Conservation (phyloP, 2,329 filamentous ascomycete genomes). For the Coniella lustricola region DNA sequence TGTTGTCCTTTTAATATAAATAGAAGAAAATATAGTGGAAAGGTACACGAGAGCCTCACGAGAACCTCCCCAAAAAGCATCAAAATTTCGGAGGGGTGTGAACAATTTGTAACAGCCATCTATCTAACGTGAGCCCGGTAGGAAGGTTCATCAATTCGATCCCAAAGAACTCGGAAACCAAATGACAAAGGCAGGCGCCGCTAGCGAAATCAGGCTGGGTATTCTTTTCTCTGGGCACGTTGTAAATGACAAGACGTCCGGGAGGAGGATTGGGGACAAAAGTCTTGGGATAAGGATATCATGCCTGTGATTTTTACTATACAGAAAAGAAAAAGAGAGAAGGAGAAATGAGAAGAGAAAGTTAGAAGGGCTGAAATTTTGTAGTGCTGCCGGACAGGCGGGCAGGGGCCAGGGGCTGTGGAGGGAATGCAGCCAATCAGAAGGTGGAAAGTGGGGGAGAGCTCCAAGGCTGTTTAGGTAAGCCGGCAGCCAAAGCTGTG, state of each 20-base stretch:
- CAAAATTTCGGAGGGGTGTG: too few relatives aligned
- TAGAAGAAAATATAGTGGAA: too few relatives aligned
- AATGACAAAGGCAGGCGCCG: conserved; percentile 64
- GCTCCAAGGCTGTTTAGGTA: not conserved
- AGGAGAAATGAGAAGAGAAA: conserved; percentile 29
- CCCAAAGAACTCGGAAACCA: conserved; percentile 8
- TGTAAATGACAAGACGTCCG: conserved; percentile 85
- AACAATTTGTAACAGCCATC: conserved; percentile 72
- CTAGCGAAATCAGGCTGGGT: conserved; percentile 93
- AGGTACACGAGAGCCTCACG: too few relatives aligned
- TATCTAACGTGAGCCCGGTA: conserved; percentile 93
- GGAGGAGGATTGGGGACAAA: conserved; percentile 45
- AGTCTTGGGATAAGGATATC: conserved; percentile 92
- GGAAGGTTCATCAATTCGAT: conserved; percentile 33
- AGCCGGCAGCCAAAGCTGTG: not conserved
- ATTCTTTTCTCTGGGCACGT: conserved; percentile 77
- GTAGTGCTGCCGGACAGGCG: too few relatives aligned
- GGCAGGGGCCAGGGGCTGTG: too few relatives aligned
- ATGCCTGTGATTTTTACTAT: conserved; percentile 56
- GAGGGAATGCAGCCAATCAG: conserved; percentile 1
- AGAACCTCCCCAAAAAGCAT: too few relatives aligned
- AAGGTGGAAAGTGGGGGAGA: too few relatives aligned
- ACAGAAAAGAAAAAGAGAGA: too few relatives aligned
- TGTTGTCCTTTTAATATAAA: too few relatives aligned
- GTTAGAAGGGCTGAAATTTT: conserved; percentile 22